These are phyloP conservation scores for Tarenaya hassleriana DNA, from an alignment of 345 rosid genomes.

Conservation along the genomic window DNA sequence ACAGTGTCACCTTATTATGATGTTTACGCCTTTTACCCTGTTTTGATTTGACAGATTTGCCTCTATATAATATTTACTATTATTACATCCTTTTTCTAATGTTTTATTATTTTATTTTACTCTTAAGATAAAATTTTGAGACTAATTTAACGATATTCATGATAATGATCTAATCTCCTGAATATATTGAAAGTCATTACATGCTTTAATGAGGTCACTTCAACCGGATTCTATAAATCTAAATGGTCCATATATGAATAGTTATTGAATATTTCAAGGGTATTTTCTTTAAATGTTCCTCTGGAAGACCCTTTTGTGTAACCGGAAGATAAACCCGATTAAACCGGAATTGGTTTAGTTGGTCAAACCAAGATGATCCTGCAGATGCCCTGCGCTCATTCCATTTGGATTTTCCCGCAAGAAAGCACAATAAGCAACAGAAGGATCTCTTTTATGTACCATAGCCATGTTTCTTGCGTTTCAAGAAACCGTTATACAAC, in stretches of 20 bases:
- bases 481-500: too few relatives aligned
- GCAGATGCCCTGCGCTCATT: slow-evolving; percentile 28
- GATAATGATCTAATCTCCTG: too few relatives aligned
- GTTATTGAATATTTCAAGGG: too few relatives aligned
- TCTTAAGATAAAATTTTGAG: too few relatives aligned
- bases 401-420: slow-evolving; percentile 23
- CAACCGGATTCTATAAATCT: too few relatives aligned
- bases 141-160: too few relatives aligned
- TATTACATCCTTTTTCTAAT: background rate
- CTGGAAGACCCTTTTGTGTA: too few relatives aligned
- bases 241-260: too few relatives aligned
- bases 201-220: too few relatives aligned
- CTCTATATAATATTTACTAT: background rate
- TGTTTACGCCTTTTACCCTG: slow-evolving; percentile 13
- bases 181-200: too few relatives aligned
- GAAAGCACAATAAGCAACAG: background rate
- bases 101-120: too few relatives aligned
- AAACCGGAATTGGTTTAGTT: slow-evolving; percentile 3
- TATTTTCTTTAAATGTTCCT: background rate
- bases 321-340: background rate
- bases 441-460: background rate
- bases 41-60: slow-evolving; percentile 10
- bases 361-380: slow-evolving; percentile 13
- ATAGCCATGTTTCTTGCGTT: too few relatives aligned
- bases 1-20: slow-evolving; percentile 14